phyloP scores from a whole-genome alignment of 208 protist species.

The Naegleria gruberi region DNA sequence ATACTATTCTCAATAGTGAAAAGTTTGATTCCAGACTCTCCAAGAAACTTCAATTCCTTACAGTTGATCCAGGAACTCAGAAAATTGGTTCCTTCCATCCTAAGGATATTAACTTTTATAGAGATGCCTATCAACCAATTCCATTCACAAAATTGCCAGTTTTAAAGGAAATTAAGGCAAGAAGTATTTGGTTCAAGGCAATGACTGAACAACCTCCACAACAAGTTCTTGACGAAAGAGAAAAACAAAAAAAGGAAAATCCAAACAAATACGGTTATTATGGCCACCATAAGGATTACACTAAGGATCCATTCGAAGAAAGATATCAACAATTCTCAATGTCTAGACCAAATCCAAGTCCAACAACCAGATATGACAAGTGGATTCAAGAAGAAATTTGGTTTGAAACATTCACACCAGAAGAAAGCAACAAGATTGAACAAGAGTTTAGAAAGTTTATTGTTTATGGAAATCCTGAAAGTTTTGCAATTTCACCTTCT shows the following conservation, averaged over 20 bases:
- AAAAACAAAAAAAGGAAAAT: too few species aligned
- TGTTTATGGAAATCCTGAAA: background rate
- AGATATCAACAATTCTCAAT: background rate
- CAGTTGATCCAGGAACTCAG: constrained; percentile 9
- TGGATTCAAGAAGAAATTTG: too few species aligned
- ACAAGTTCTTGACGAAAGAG: too few species aligned
- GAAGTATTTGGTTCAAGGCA: background rate
- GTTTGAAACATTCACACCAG: background rate
- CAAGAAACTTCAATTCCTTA: background rate
- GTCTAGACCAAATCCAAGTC: too few species aligned
- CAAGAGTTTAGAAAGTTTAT: background rate
- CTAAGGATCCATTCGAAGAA: background rate
- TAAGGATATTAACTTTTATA: background rate
- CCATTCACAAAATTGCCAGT: background rate
- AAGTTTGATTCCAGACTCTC: background rate
- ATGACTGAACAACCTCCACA: background rate
- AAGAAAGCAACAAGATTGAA: background rate
- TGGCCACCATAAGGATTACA: background rate
- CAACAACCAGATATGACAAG: too few species aligned
- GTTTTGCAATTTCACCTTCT: background rate
- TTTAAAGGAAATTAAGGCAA: background rate
- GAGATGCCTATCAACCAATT: background rate
- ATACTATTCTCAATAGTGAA: background rate
- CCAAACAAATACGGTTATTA: too few species aligned
- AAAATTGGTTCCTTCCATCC: constrained; percentile 1